Base-by-base conservation (phyloP, 805 yeast genomes). In the Brettanomyces sp. region DNA sequence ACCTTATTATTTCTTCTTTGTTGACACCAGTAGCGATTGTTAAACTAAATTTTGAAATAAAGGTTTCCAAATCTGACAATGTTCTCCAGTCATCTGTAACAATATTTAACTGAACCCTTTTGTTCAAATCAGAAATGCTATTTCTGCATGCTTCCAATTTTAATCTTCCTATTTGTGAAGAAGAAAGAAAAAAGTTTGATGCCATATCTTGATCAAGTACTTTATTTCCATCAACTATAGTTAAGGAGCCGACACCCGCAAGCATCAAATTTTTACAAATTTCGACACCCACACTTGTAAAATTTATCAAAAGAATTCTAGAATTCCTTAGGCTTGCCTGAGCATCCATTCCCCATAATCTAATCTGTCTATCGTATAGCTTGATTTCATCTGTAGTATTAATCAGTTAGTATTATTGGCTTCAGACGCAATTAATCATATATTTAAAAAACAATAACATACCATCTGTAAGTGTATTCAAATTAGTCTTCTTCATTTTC, bases 321-420 rank as follows among this genome's bases (percentile, higher is more conserved):
- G 96, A 82, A 18, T 80, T 76, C 35, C 93, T 73, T 69, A 91
- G 77, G 39, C 79, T 63, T 37, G 78, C 72, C 62, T 91, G 99
- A 3, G 97, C 95, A 32, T 85, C 95, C 59, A 93, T 70, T 2
- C 99, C 99, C 99, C 99, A 91, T 21, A 91, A 72, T 51, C 99
- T 68, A 51, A 91, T 90, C 64, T 91, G 99, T 48, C 99, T 77
- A 64, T 91, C 99, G 59, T 91, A 91, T 22, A 91, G 73, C 1
- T 95, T 96, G 47, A 90, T 79, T 59, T 90, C 97, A 56, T 89
- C 96, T 64, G 44, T 18, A 4, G 43, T 28, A 28, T 18, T 18
- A 28, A 28, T 28, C 7, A 28, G 28, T 40, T 24, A 25, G 18
- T 18, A 33, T 40, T 12, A 3, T 12, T 14, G 3, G 7, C n/a